These are phyloP conservation scores for Serendipita indica DNA, from an alignment of 768 basidiomycete genomes.

Conservation along the genomic window DNA sequence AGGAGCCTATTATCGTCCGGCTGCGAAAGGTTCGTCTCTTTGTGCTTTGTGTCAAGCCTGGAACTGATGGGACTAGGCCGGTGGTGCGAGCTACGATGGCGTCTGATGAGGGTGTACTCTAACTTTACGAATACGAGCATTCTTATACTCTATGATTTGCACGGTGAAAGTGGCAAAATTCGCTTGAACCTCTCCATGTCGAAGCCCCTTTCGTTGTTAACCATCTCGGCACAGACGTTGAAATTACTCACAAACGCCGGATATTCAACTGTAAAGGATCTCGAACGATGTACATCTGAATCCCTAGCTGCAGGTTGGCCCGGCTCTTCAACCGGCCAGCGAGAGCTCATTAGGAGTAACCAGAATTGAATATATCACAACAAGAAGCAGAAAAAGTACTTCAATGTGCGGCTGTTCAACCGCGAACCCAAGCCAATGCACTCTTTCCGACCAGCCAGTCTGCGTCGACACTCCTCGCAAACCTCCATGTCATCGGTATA, in stretches of 20 bases:
- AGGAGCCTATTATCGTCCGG: conserved; percentile 69
- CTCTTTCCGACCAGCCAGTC: neutral
- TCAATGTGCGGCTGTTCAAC: neutral
- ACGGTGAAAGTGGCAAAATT: too few species aligned
- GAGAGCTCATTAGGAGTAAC: neutral
- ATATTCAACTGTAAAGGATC: neutral
- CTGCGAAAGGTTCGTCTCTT: conserved; percentile 56
- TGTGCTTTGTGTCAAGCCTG: conserved; percentile 11
- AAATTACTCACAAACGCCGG: neutral
- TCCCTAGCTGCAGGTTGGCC: neutral
- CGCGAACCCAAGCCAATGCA: neutral
- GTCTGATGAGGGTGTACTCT: too few species aligned
- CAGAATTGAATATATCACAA: neutral
- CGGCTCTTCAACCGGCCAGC: neutral
- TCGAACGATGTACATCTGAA: neutral
- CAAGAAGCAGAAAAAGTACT: neutral
- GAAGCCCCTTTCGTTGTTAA: neutral
- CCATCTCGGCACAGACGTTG: neutral
- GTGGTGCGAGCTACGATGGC: conserved; percentile 81
- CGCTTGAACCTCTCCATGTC: too few species aligned
- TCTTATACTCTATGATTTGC: too few species aligned
- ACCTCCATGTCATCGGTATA: neutral
- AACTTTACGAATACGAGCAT: too few species aligned
- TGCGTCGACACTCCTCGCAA: neutral
- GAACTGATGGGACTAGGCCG: conserved; percentile 37